phyloP scores from a whole-genome alignment of 148 eudicot genomes.

The Rhododendron henanense region DNA sequence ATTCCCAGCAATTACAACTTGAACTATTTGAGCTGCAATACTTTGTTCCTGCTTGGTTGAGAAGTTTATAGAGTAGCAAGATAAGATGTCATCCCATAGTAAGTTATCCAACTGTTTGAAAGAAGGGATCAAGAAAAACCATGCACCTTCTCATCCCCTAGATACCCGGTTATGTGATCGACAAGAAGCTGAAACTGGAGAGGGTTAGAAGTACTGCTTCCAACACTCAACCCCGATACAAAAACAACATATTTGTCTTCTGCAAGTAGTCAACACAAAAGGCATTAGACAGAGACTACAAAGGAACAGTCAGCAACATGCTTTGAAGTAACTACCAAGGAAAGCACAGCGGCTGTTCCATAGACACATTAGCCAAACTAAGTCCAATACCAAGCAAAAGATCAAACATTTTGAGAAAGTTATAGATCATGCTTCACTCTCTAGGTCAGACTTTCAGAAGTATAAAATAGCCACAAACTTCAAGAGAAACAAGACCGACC shows the following conservation, averaged over 20 bases:
- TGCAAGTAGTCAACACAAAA: constrained; percentile 20
- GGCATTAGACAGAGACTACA: constrained; percentile 8
- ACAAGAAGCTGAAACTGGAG: constrained; percentile 84
- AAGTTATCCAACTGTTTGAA: not conserved
- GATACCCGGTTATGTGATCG: constrained; percentile 93
- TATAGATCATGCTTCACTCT: not conserved
- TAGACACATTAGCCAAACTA: not conserved
- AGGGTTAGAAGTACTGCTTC: constrained; percentile 69
- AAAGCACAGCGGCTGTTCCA: not conserved
- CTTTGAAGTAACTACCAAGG: not conserved
- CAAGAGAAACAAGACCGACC: not conserved
- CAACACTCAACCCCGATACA: constrained; percentile 73
- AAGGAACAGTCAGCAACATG: constrained; percentile 4
- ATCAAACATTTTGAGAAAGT: not conserved
- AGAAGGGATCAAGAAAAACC: constrained; percentile 6
- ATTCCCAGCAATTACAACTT: constrained; percentile 92
- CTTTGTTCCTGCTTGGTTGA: constrained; percentile 61
- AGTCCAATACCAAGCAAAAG: not conserved
- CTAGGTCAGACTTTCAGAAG: not conserved
- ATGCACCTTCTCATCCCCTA: constrained; percentile 85
- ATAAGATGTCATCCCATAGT: not conserved
- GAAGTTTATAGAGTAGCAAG: constrained; percentile 12
- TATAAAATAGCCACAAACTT: not conserved
- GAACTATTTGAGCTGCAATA: constrained; percentile 83
- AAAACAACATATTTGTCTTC: constrained; percentile 88